Conservation (phyloP, 2,329 filamentous ascomycete genomes). For the Ophiostoma piceae region DNA sequence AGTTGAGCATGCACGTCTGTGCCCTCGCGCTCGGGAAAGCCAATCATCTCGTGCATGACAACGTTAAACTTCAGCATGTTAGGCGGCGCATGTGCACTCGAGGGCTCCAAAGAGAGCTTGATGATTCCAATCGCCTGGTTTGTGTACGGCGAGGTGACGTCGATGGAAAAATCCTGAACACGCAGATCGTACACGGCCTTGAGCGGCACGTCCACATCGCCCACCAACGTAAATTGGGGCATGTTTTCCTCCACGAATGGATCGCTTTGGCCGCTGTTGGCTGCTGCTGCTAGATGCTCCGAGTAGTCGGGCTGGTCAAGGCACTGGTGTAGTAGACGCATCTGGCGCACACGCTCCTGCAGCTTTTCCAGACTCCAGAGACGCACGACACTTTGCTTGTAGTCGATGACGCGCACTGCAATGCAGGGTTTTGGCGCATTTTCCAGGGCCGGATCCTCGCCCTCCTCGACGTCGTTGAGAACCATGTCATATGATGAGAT, state of each 20-base stretch:
- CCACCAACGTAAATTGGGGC: slow-evolving; percentile 86
- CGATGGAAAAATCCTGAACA: slow-evolving; percentile 88
- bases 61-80: slow-evolving; percentile 97
- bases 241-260: slow-evolving; percentile 88
- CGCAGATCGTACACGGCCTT: slow-evolving; percentile 89
- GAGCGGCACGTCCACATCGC: slow-evolving; percentile 87
- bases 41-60: slow-evolving; percentile 92
- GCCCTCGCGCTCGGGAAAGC: slow-evolving; percentile 92
- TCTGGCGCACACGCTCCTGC: slow-evolving; percentile 76
- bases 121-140: slow-evolving; percentile 86
- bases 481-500: slow-evolving; percentile 97
- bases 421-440: slow-evolving; percentile 83
- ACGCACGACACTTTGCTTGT: slow-evolving; percentile 76
- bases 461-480: slow-evolving; percentile 82
- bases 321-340: slow-evolving; percentile 97
- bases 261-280: slow-evolving; percentile 50
- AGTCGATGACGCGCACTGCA: slow-evolving; percentile 84
- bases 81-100: slow-evolving; percentile 83
- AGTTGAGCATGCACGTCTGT: slow-evolving; percentile 94
- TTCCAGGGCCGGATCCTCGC: slow-evolving; percentile 74
- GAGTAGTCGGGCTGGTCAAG: slow-evolving; percentile 92
- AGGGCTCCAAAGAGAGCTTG: slow-evolving; percentile 85
- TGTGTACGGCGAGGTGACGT: slow-evolving; percentile 89
- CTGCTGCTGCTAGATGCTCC: slow-evolving; percentile 71
- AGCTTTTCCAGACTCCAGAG: slow-evolving; percentile 95